phyloP scores from a whole-genome alignment of 2,329 filamentous ascomycete genomes.

The Bipolaris sorokiniana region DNA sequence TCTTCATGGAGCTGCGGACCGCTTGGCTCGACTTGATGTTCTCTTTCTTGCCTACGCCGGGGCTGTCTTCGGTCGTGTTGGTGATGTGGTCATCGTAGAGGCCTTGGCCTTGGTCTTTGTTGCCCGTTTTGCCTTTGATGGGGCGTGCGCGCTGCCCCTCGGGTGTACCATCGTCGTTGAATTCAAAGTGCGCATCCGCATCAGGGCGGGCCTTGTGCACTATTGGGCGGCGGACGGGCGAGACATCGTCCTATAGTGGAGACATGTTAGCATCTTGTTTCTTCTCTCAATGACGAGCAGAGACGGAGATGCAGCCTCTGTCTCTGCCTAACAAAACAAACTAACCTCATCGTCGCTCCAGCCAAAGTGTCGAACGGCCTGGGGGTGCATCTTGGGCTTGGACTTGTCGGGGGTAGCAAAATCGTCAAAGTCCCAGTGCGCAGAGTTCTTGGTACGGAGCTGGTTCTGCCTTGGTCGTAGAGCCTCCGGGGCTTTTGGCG shows the following conservation, averaged over 20 bases:
- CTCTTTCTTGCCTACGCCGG: conserved; percentile 51
- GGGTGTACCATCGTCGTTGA: conserved; percentile 75
- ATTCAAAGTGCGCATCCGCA: conserved; percentile 81
- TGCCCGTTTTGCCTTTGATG: conserved; percentile 60
- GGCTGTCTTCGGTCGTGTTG: conserved; percentile 57
- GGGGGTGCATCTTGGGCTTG: conserved; percentile 65
- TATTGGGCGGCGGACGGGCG: conserved; percentile 64
- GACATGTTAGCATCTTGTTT: conserved; percentile 26
- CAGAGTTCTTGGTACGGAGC: conserved; percentile 13
- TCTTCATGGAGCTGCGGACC: conserved; percentile 64
- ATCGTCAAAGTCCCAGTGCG: conserved; percentile 86
- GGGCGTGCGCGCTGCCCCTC: conserved; percentile 54
- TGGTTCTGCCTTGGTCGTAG: conserved; percentile 59
- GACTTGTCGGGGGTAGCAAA: conserved; percentile 83
- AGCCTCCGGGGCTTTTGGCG: conserved; percentile 43
- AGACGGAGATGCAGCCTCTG: conserved; percentile 18
- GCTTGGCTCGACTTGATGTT: conserved; percentile 55
- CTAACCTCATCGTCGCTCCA: conserved; percentile 74
- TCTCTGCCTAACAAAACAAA: conserved; percentile 28
- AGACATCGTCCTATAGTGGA: conserved; percentile 58
- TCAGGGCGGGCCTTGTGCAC: conserved; percentile 76
- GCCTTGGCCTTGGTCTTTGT: conserved; percentile 70
- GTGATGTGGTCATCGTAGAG: conserved; percentile 82
- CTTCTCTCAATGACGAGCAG: background rate
- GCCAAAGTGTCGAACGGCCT: conserved; percentile 75